Evolutionary conservation across 1,139 yeast species (phyloP), one percentile per base, ranked within the genome.

Genomic region (Debaryomycetaceae sp.): DNA sequence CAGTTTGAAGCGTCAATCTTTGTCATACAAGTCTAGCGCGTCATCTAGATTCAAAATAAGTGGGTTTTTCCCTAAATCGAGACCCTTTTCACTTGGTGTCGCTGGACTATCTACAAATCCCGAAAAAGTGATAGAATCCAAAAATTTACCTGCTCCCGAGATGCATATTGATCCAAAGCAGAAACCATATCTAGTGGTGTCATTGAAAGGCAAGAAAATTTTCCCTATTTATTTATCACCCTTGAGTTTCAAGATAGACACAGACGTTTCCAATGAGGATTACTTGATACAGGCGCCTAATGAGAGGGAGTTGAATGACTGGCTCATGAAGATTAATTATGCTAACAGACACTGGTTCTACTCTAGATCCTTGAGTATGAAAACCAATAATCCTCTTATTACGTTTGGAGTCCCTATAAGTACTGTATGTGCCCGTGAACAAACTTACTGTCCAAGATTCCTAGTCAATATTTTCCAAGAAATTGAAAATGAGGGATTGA

Each of bases 351-450:
- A 80, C 55, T 80, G 85, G 85, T 80, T 72, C 54, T 70, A 58
- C 49, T 78, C 84, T 1, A 69, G 68, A 42, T 33, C 62, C 1
- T 62, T 76, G 43, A 76, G 72, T 50, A 42, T 52, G 24, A 72
- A 62, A 54, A 42, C 42, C 3, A 54, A 53, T 41, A 54, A 52
- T 31, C 70, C 47, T 58, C 74, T 60, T 44, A 56, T 70, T 5
- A 87, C 93, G 4, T 93, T 91, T 74, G 98, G 98, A n/a, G 84
- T 91, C 35, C 97, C 98, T 2, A 71, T 93, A 34, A 78, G 74
- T 40, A 81, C 80, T 54, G 78, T 90, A 5, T 89, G 97, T 60
- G 78, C 72, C 45, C 74, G 97, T 43, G 96, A 89, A 53, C 70
- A 77, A 11, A 65, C 80, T 0, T 48, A 66, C 3, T 70, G 83